Evolutionary conservation across 441 rosid genomes (phyloP), one percentile per base, ranked within the genome.

Genomic region (Erodium texanum): DNA sequence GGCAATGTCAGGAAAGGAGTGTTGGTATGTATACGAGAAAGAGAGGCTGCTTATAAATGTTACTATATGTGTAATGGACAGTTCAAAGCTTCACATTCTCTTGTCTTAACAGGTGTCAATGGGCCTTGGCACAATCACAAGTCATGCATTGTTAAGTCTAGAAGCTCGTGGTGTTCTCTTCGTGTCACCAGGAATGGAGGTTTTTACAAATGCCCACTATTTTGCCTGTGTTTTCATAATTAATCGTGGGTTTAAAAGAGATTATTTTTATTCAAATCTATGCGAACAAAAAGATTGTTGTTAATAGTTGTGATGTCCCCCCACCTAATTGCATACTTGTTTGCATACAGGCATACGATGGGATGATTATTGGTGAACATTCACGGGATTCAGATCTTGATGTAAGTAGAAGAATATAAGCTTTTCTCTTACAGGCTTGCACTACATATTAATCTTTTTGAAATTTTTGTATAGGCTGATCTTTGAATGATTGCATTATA

Each of bases 1-100:
- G 97, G 97, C 70, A 91, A 93, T 81, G 95, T 93, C 65, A 82
- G 99, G 80, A 93, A 93, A 87, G 99, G 99, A 81, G 97, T 91
- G 52, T 81, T 93, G 96, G 99, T 93, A 87, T 52, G 88, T 77
- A 48, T 56, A 36, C 67, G 8, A 54, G 61, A 54, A 54, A 18
- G 16, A 10, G 24, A 18, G 6, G 16, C 61, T 54, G 61, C 22
- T 54, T 54, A 18, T 54, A 56, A 56, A 56, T 56, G 24, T 2
- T 19, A 56, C 10, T 41, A 41, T 41, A 41, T 41, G 11, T 11
- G 18, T 20, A 7, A 56, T 56, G 61, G 61, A 38, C 45, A 38
- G 15, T 2, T 10, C 48, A 41, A 56, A 56, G 62, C 23, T 56
- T 19, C 62, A 8, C 11, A 56, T 56, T 56, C 36, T 32, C 36